A percentile compares a stretch with the other conserved stretches of the same genome.
Evolutionary conservation across 2,329 filamentous ascomycete genomes (phyloP).

Genomic region (Lecanoromycetidae sp.): DNA sequence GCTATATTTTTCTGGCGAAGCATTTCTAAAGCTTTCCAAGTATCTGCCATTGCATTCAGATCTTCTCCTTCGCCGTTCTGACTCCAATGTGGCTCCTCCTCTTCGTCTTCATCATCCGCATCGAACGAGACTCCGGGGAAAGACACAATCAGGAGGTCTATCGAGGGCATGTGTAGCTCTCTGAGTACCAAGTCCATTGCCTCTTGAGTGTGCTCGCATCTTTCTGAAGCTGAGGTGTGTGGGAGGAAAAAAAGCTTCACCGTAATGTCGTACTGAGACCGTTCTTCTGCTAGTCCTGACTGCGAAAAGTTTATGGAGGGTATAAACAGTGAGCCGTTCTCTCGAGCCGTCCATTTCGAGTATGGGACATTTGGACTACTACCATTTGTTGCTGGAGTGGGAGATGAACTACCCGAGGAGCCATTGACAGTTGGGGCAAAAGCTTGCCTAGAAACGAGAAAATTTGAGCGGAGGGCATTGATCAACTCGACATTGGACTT

Average conservation of each 20-base stretch:
- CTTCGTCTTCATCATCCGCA: slow-evolving; percentile 73
- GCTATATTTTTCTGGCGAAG: slow-evolving; percentile 61
- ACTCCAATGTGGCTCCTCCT: slow-evolving; percentile 39
- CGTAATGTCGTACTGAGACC: slow-evolving; percentile 80
- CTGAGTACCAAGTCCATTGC: slow-evolving; percentile 69
- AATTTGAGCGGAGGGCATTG: slow-evolving; percentile 74
- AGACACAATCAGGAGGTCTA: slow-evolving; percentile 83
- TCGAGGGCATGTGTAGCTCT: slow-evolving; percentile 60
- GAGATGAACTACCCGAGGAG: slow-evolving; percentile 21
- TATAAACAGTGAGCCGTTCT: slow-evolving; percentile 55
- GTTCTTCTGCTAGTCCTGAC: slow-evolving; percentile 65
- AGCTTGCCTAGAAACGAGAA: slow-evolving; percentile 59
- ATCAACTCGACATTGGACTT: slow-evolving; percentile 91
- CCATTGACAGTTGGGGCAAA: slow-evolving; percentile 31
- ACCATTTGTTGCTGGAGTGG: neutral
- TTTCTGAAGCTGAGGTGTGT: slow-evolving; percentile 49
- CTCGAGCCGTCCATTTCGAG: slow-evolving; percentile 55
- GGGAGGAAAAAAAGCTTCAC: slow-evolving; percentile 91
- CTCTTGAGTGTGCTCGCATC: slow-evolving; percentile 60
- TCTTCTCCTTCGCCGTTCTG: slow-evolving; percentile 36
- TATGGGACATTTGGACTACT: slow-evolving; percentile 21
- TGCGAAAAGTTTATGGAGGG: slow-evolving; percentile 63
- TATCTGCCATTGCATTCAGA: slow-evolving; percentile 54
- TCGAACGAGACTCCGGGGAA: slow-evolving; percentile 92
- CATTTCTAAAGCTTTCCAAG: slow-evolving; percentile 55